A percentile compares a stretch with the other conserved stretches of the same genome.
phyloP scores from a whole-genome alignment of 169 alveolate species.

The Plasmodium sp. region DNA sequence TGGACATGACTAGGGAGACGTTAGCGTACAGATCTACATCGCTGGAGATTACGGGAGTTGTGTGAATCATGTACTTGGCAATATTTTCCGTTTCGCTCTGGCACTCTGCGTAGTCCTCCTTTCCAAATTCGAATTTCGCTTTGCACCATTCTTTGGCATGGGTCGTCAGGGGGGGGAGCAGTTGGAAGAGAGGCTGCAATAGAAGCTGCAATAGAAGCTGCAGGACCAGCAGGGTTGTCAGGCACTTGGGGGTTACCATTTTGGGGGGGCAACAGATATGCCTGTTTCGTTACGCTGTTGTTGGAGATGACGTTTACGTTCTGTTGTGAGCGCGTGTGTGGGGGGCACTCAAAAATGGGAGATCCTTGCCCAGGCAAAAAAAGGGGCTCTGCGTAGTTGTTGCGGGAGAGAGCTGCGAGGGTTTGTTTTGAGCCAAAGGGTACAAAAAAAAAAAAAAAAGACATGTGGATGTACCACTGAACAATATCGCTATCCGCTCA shows the following conservation, averaged over 20 bases:
- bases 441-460: background rate
- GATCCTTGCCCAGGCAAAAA: background rate
- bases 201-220: background rate
- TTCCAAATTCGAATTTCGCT: constrained; percentile 88
- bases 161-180: background rate
- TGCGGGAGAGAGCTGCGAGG: background rate
- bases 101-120: constrained; percentile 90
- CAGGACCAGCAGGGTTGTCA: background rate
- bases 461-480: background rate
- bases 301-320: background rate
- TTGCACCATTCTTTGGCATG: constrained; percentile 89
- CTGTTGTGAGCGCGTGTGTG: background rate
- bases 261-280: background rate
- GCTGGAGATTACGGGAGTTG: constrained; percentile 83
- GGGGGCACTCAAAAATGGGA: background rate
- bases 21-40: constrained; percentile 86
- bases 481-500: background rate
- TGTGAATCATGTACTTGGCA: constrained; percentile 88
- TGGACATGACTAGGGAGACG: constrained; percentile 76
- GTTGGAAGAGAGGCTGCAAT: background rate
- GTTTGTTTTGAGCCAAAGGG: background rate
- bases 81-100: constrained; percentile 87
- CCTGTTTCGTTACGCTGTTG: background rate
- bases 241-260: background rate
- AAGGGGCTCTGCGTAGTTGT: background rate